Evolutionary conservation across 2,329 filamentous ascomycete species (phyloP).

Genomic region (Fusarium keratoplasticum): DNA sequence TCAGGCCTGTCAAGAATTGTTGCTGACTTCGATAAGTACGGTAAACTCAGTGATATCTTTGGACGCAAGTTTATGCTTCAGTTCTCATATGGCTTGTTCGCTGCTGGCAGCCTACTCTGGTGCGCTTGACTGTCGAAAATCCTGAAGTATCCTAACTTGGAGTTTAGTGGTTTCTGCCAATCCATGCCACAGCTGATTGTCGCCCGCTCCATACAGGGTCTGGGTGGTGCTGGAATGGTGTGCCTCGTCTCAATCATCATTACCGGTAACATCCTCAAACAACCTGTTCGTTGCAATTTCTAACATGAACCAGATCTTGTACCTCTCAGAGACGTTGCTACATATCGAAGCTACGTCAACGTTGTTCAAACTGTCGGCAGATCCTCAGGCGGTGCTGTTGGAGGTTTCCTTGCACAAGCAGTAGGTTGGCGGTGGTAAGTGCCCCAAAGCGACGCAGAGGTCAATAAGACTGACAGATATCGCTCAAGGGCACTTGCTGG

Average conservation of each 20-base stretch:
- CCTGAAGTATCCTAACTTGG: neutral
- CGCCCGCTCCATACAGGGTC: neutral
- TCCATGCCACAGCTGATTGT: neutral
- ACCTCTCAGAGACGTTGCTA: neutral
- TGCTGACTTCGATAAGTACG: neutral
- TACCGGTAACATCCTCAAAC: too few relatives aligned
- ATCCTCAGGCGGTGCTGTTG: neutral
- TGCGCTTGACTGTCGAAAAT: neutral
- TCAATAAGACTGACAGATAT: neutral
- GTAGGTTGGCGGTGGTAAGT: neutral
- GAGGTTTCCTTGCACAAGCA: neutral
- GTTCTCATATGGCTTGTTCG: neutral
- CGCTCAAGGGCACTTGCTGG: neutral
- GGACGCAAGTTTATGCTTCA: neutral
- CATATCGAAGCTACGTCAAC: neutral
- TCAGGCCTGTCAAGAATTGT: neutral
- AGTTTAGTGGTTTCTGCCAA: neutral
- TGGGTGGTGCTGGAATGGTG: neutral
- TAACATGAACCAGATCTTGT: neutral
- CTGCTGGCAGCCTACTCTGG: neutral
- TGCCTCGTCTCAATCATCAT: neutral
- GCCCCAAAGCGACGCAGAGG: too few relatives aligned
- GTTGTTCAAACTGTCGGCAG: neutral
- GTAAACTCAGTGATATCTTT: neutral
- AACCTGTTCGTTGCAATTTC: neutral